These are phyloP conservation scores for Verticillium longisporum DNA, from an alignment of 2,329 filamentous ascomycete species.

Conservation along the genomic window DNA sequence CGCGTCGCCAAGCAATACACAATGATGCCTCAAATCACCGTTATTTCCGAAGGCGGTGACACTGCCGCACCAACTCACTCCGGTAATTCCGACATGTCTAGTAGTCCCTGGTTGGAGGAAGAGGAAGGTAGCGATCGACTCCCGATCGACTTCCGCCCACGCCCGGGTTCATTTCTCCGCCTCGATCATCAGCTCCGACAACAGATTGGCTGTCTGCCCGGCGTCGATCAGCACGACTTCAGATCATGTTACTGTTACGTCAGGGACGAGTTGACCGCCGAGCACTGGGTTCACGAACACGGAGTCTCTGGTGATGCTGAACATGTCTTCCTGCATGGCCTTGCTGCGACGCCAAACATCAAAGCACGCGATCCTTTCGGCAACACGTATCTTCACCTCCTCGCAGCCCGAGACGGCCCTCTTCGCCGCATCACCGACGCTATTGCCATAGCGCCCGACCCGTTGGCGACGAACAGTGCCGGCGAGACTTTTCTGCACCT, in stretches of 20 bases:
- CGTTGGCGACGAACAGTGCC: constrained; percentile 27
- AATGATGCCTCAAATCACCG: constrained; percentile 15
- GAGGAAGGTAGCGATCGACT: constrained; percentile 11
- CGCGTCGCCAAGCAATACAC: constrained; percentile 31
- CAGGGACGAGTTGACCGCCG: constrained; percentile 14
- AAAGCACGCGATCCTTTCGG: constrained; percentile 31
- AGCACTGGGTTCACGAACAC: constrained; percentile 21
- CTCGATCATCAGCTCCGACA: constrained; percentile 14
- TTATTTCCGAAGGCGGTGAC: constrained; percentile 8
- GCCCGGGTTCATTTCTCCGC: constrained; percentile 46
- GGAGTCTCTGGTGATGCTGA: constrained; percentile 15
- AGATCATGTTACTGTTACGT: constrained; percentile 22
- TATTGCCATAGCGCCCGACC: constrained; percentile 10
- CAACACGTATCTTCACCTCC: constrained; percentile 40
- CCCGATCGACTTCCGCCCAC: constrained; percentile 15
- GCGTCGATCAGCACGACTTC: constrained; percentile 13
- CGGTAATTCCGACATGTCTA: constrained; percentile 7
- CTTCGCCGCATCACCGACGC: constrained; percentile 20
- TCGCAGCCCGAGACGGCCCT: constrained; percentile 29
- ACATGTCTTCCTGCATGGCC: constrained; percentile 2
- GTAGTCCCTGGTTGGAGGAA: constrained; percentile 22
- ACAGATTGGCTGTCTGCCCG: constrained; percentile 13
- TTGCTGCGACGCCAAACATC: constrained; percentile 7
- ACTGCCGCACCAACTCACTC: constrained; percentile 17
- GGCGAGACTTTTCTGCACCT: constrained; percentile 44